These are phyloP conservation scores for Erodium texanum DNA, from an alignment of 441 rosid species.

Conservation along the genomic window DNA sequence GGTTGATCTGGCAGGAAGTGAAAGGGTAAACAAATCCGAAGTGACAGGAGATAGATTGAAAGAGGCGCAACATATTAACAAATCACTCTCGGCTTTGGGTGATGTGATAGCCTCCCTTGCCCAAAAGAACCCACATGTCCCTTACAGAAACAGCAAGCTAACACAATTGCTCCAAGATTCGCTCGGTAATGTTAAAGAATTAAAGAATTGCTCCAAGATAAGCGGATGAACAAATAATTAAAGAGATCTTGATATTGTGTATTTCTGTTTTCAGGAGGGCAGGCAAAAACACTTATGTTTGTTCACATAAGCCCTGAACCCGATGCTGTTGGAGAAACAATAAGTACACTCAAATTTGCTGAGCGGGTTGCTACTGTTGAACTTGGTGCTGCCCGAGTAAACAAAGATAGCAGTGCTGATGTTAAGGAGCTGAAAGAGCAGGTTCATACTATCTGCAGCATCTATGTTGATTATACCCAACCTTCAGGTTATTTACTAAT, in stretches of 20 bases:
- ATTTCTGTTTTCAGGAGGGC: constrained; percentile 54
- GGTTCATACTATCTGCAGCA: constrained; percentile 18
- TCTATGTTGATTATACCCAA: background rate
- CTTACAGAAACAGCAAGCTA: constrained; percentile 85
- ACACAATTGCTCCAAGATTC: constrained; percentile 88
- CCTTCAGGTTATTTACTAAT: background rate
- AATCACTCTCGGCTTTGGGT: constrained; percentile 83
- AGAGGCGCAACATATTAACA: constrained; percentile 83
- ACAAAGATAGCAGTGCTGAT: constrained; percentile 50
- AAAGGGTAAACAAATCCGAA: constrained; percentile 80
- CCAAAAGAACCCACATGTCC: constrained; percentile 78
- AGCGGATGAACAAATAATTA: background rate
- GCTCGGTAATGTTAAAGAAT: constrained; percentile 55
- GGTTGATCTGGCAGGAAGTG: constrained; percentile 90
- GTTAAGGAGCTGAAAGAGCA: constrained; percentile 82
- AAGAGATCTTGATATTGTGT: constrained; percentile 11
- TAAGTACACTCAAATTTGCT: constrained; percentile 84
- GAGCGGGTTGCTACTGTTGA: constrained; percentile 86
- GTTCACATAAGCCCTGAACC: constrained; percentile 82
- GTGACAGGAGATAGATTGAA: constrained; percentile 79
- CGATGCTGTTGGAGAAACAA: constrained; percentile 70
- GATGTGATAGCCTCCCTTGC: constrained; percentile 91
- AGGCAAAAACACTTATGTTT: constrained; percentile 89
- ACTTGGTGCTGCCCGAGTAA: constrained; percentile 77
- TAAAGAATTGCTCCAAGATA: background rate